phyloP scores from a whole-genome alignment of 352 stramenopile species.

The Globisporangium barbulae region DNA sequence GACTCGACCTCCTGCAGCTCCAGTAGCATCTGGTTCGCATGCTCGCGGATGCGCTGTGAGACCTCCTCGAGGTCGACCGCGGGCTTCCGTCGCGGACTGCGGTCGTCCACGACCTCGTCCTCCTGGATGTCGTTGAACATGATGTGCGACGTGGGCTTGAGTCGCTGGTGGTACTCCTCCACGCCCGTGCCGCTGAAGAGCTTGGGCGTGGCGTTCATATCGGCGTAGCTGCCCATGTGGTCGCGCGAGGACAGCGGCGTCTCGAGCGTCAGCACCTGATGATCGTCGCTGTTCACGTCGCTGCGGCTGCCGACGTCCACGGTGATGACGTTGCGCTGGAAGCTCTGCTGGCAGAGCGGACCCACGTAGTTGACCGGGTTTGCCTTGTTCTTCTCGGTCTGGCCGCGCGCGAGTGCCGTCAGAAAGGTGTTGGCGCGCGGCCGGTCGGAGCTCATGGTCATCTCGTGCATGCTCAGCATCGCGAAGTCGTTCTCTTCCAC shows the following conservation, averaged over 20 bases:
- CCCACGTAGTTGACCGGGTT: slow-evolving; percentile 50
- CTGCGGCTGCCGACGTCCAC: slow-evolving; percentile 19
- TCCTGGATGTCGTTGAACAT: slow-evolving; percentile 67
- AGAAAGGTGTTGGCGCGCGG: slow-evolving; percentile 46
- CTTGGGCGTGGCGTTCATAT: slow-evolving; percentile 27
- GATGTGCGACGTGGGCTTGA: slow-evolving; percentile 21
- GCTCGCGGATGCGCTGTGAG: slow-evolving; percentile 48
- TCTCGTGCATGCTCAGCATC: slow-evolving; percentile 76
- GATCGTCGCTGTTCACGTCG: slow-evolving; percentile 25
- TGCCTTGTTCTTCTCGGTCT: slow-evolving; percentile 24
- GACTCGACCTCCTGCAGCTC: slow-evolving; percentile 31
- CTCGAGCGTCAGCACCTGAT: slow-evolving; percentile 12
- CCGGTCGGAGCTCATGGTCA: slow-evolving; percentile 42
- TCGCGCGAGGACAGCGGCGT: slow-evolving; percentile 27
- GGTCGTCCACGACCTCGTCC: slow-evolving; percentile 33
- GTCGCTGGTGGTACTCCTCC: slow-evolving; percentile 4
- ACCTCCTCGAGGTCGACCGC: slow-evolving; percentile 46
- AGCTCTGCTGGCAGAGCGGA: slow-evolving; percentile 40
- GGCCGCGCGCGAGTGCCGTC: slow-evolving; percentile 26
- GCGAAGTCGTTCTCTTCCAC: slow-evolving; percentile 68
- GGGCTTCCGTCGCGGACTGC: slow-evolving; percentile 5
- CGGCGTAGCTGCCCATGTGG: slow-evolving; percentile 20
- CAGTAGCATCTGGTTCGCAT: slow-evolving; percentile 29
- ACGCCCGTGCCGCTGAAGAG: slow-evolving; percentile 18
- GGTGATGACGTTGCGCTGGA: slow-evolving; percentile 34